Base-by-base conservation (phyloP, 2,329 filamentous ascomycete species). In the Westerdykella aurantiaca region DNA sequence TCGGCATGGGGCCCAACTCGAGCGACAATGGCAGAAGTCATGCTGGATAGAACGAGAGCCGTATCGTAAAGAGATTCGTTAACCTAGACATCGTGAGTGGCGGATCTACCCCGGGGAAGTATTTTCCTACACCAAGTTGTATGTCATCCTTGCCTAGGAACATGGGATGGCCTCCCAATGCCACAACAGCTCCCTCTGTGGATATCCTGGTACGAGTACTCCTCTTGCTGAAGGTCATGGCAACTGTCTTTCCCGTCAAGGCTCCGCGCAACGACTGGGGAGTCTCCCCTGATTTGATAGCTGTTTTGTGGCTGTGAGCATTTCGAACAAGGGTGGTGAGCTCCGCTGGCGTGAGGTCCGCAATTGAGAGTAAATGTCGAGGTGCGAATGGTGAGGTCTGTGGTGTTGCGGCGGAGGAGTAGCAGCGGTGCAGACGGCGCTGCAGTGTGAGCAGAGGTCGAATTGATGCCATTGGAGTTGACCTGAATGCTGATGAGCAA, bases 1-100 rank as follows among this genome's bases (percentile, higher is more conserved):
- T 76, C 71, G 12, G 66, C 68, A 51, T 79, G 76, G 6, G 70
- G 73, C 41, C 75, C 72, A 13, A 79, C 73, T 31, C 75, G 75
- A 33, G 76, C 76, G 34, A 71, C 68, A 35, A 72, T 70, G 50
- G 65, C 69, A 44, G 72, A 64, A 2, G 71, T 63, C 71, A 78
- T 70, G 67, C 87, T 94, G n/a, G 89, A 95, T 54, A 98, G 88
- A 50, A 98, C 88, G 34, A 86, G 78, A 0, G 88, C 84, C 5
- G 90, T 96, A 69, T 98, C 93, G 64, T 88, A 85, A n/a, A 97
- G 77, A 5, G 87, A 90, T 70, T 98, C 93, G 60, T 98, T 98
- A 51, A 90, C 82, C 82, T 86, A 50, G 33, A 16, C 31, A 11
- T 14, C 18, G 48, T 51, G 7, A 55, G 50, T 42, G 25, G 43